A percentile compares a stretch with the other conserved stretches of the same genome.
These are phyloP conservation scores for Xylariaceae sp. DNA, from an alignment of 2,329 filamentous ascomycete genomes.

Conservation along the genomic window DNA sequence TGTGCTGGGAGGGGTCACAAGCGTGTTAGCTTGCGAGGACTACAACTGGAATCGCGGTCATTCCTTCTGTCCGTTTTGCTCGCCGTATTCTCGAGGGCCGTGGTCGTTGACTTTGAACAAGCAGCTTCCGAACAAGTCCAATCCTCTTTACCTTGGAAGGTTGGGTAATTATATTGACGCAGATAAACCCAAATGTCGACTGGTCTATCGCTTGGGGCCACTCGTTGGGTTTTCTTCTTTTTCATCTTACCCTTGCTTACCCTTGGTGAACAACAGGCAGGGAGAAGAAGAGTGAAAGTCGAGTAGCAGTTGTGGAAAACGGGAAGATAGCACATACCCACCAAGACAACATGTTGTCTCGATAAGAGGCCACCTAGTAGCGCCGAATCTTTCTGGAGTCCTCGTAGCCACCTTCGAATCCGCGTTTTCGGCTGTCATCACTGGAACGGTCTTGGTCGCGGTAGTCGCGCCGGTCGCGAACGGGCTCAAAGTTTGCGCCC, in stretches of 20 bases:
- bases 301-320: conserved; percentile 30
- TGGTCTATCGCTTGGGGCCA: conserved; percentile 3
- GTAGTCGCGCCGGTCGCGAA: conserved; percentile 60
- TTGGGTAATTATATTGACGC: conserved; percentile 20
- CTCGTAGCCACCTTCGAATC: conserved; percentile 76
- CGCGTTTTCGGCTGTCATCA: conserved; percentile 60
- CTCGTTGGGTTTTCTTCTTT: conserved; percentile 14
- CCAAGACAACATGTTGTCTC: conserved; percentile 34
- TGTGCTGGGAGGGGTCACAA: conserved; percentile 21
- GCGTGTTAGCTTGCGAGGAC: conserved; percentile 4
- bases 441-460: conserved; percentile 51
- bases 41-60: conserved; percentile 1
- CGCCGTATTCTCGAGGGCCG: not conserved
- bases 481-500: conserved; percentile 74
- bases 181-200: conserved; percentile 10
- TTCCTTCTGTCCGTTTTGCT: conserved; percentile 1
- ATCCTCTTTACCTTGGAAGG: conserved; percentile 21
- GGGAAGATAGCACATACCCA: conserved; percentile 45
- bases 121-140: conserved; percentile 2
- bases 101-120: conserved; percentile 1
- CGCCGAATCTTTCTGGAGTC: conserved; percentile 66
- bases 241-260: conserved; percentile 37
- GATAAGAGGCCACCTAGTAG: conserved; percentile 46
- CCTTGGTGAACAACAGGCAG: conserved; percentile 35
- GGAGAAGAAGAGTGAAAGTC: conserved; percentile 29